phyloP scores from a whole-genome alignment of 2,329 filamentous ascomycete genomes.

The Sphaceloma murrayae region DNA sequence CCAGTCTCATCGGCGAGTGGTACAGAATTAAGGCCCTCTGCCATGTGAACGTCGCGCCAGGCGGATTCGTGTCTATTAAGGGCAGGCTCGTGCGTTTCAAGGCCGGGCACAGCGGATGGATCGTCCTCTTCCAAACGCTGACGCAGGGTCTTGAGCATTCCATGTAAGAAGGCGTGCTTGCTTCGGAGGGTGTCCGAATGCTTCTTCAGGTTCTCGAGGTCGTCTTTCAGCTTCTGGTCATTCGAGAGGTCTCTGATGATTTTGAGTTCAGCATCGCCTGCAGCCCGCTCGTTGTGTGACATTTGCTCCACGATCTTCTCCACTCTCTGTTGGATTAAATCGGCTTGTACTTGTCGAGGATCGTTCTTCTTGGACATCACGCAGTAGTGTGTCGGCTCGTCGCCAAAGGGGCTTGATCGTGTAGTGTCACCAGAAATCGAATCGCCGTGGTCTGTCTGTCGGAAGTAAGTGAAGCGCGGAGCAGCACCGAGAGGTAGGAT shows the following conservation, averaged over 20 bases:
- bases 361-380: conserved; percentile 72
- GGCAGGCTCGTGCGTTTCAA: conserved; percentile 34
- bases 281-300: conserved; percentile 58
- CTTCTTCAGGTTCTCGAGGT: conserved; percentile 46
- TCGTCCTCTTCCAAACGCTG: conserved; percentile 50
- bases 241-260: conserved; percentile 35
- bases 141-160: conserved; percentile 50
- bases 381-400: conserved; percentile 88
- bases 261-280: conserved; percentile 65
- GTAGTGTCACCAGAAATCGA: conserved; percentile 70
- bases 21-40: conserved; percentile 51
- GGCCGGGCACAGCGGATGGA: conserved; percentile 37
- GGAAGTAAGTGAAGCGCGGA: conserved; percentile 93
- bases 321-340: conserved; percentile 73
- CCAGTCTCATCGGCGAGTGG: conserved; percentile 74
- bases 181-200: conserved; percentile 49
- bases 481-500: conserved; percentile 87
- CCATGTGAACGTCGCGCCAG: conserved; percentile 22
- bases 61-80: conserved; percentile 28
- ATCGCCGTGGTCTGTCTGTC: conserved; percentile 85
- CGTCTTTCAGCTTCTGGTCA: conserved; percentile 43
- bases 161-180: conserved; percentile 50
- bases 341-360: conserved; percentile 75
- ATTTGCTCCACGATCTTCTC: conserved; percentile 71
- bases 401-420: conserved; percentile 78